phyloP scores from a whole-genome alignment of 768 basidiomycete genomes.

The Tylopilus sp. region DNA sequence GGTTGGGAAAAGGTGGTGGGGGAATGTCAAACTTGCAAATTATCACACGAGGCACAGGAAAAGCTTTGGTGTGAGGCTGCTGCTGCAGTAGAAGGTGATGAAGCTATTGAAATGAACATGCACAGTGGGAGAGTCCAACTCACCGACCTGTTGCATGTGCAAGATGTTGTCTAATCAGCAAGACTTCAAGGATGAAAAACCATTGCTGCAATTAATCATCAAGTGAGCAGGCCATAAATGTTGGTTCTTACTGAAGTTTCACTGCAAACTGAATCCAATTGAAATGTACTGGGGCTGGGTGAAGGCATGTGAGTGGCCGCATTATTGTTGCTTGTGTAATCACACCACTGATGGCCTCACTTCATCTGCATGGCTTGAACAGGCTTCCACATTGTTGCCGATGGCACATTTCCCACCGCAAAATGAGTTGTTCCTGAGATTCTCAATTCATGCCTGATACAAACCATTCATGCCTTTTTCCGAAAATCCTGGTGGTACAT shows the following conservation, averaged over 20 bases:
- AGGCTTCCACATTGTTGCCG: background rate
- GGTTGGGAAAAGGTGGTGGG: background rate
- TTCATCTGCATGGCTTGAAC: too few relatives aligned
- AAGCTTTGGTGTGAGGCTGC: too few relatives aligned
- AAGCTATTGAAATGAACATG: too few relatives aligned
- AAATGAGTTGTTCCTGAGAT: background rate
- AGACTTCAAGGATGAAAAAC: slow-evolving; percentile 24
- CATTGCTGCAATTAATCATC: slow-evolving; percentile 19
- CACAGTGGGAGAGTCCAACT: background rate
- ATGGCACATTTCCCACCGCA: background rate
- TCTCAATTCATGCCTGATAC: background rate
- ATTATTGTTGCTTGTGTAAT: too few relatives aligned
- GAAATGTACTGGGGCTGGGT: slow-evolving; percentile 5
- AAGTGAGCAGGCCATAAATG: too few relatives aligned
- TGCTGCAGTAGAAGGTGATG: too few relatives aligned
- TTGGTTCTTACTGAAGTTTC: too few relatives aligned
- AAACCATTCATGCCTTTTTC: background rate
- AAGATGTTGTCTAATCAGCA: slow-evolving; percentile 27
- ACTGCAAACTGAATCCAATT: slow-evolving; percentile 5
- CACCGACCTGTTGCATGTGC: slow-evolving; percentile 28
- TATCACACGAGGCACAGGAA: too few relatives aligned
- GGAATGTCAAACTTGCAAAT: background rate
- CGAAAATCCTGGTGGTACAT: background rate
- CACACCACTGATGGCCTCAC: too few relatives aligned
- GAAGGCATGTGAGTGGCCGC: background rate